These are phyloP conservation scores for Solanum medicagineum DNA, from an alignment of 257 asterid species.

Conservation along the genomic window DNA sequence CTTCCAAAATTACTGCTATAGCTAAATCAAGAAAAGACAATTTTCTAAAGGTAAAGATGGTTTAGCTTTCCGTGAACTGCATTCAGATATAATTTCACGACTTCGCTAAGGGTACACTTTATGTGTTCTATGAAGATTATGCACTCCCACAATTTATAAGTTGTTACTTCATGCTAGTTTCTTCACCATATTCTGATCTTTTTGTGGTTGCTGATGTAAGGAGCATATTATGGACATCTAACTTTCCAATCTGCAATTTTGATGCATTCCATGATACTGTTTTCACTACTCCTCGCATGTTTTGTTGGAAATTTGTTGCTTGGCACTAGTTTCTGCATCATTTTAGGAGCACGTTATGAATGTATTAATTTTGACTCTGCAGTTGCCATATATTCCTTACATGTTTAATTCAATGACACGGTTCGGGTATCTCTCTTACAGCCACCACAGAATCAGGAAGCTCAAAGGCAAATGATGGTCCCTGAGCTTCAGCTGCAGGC, in stretches of 20 bases:
- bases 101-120: background rate
- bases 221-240: background rate
- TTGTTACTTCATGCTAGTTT: background rate
- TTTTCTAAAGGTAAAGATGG: background rate
- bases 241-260: background rate
- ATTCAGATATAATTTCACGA: background rate
- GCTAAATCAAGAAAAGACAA: background rate
- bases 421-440: slow-evolving; percentile 7
- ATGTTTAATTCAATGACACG: background rate
- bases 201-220: background rate
- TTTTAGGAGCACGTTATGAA: background rate
- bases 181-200: background rate
- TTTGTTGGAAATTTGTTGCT: background rate
- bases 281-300: background rate
- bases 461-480: slow-evolving; percentile 51
- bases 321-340: background rate
- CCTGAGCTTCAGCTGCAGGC: slow-evolving; percentile 56
- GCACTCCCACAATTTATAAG: background rate
- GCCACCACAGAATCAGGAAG: slow-evolving; percentile 59
- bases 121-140: background rate
- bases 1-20: background rate
- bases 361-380: background rate
- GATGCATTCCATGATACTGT: background rate
- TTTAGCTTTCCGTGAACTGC: background rate
- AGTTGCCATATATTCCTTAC: background rate